Base-by-base conservation (phyloP, 202 grass and related monocot genomes). In the Dendrocalamus latiflorus region DNA sequence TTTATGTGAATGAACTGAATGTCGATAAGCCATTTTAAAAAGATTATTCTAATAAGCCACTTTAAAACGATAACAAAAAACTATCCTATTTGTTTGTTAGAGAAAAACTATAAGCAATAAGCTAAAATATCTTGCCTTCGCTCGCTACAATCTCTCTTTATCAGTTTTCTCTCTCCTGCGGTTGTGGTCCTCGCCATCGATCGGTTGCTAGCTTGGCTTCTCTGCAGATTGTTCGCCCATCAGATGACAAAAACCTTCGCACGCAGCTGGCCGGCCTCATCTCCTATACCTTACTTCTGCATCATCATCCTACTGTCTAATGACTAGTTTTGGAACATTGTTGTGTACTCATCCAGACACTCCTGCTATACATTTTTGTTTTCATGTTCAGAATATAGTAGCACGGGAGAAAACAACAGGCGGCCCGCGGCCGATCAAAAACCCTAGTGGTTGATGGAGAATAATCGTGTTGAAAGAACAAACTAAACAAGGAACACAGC, bases 241-340 rank as follows among this genome's bases (percentile, higher is more conserved):
- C 78, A 57, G 73, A 90, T 73, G 88, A 86, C 78, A 90, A 86
- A 85, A 89, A 49, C 78, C 38, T 89, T 82, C 48, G 39, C 78
- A 20, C 57, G 78, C 78, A 77, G 72, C 65, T 89, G 83, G 77
- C 74, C 55, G 6, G 42, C 75, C 15, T 12, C 78, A 50, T 13
- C 87, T 54, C 55, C 47, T 42, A n/a, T 16, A 15, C 39, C 50
- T 37, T 21, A 9, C 50, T 79, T 45, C 43, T 13, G 18, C 20
- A 15, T 68, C 45, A 28, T 48, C 63, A 47, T 65, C 74, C 26
- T 76, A 9, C 5, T 56, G 37, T 64, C n/a, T n/a, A 80, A 80
- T 72, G 34, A 13, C 56, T 55, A 25, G 57, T 61, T 79, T 73
- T 36, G 18, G 21, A 50, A 45, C 57, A 78, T 64, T 63, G 50